Conservation (phyloP, 495 filamentous ascomycete species). For the Aspergillus biplanus region DNA sequence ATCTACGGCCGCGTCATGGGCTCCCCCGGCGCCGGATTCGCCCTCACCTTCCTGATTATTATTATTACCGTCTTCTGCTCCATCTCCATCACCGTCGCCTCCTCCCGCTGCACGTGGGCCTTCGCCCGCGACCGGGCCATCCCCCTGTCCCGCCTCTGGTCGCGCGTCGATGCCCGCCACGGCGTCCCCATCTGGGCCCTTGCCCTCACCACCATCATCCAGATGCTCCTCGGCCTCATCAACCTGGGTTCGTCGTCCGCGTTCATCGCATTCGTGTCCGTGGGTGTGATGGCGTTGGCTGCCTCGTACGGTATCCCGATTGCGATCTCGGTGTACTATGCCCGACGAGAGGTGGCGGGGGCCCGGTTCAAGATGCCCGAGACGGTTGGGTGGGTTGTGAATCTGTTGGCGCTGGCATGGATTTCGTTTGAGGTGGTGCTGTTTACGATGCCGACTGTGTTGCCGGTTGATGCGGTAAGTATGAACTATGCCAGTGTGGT, state of each 20-base stretch:
- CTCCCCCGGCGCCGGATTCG: constrained; percentile 50
- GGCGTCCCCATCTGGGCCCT: constrained; percentile 44
- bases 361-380: constrained; percentile 61
- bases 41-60: constrained; percentile 55
- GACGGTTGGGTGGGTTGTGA: constrained; percentile 57
- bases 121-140: constrained; percentile 60
- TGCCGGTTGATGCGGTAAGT: constrained; percentile 48
- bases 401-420: constrained; percentile 62
- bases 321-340: constrained; percentile 48
- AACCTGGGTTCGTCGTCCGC: constrained; percentile 63
- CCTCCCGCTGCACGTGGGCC: constrained; percentile 63
- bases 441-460: constrained; percentile 55
- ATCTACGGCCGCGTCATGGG: constrained; percentile 54
- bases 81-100: constrained; percentile 63
- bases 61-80: constrained; percentile 67
- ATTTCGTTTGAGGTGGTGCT: constrained; percentile 62
- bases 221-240: constrained; percentile 61
- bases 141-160: constrained; percentile 37
- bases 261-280: constrained; percentile 67
- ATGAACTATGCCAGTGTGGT: constrained; percentile 70
- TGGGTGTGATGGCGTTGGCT: constrained; percentile 63
- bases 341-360: constrained; percentile 52
- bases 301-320: constrained; percentile 63
- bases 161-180: constrained; percentile 26
- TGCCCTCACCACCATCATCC: constrained; percentile 38